Evolutionary conservation across 352 stramenopile species (phyloP).

Genomic region (Pythium volutum): DNA sequence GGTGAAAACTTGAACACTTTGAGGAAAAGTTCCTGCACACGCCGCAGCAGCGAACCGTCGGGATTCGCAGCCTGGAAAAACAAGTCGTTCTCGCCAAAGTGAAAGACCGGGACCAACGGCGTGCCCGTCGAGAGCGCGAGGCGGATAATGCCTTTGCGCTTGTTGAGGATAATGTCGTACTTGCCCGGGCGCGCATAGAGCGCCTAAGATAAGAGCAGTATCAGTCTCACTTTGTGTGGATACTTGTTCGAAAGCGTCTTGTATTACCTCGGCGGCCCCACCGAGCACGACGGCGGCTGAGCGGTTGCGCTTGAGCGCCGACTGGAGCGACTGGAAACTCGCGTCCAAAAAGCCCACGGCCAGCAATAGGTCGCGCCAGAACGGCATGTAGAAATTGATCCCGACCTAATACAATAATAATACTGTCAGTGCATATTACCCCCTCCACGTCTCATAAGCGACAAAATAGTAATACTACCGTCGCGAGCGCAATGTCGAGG

Average conservation of each 20-base stretch:
- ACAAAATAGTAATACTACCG: slow-evolving; percentile 25
- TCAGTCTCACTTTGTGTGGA: not conserved
- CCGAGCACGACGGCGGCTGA: slow-evolving; percentile 40
- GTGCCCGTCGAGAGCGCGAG: slow-evolving; percentile 55
- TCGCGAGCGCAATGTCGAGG: slow-evolving; percentile 44
- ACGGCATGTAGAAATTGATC: slow-evolving; percentile 47
- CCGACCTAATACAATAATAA: no score
- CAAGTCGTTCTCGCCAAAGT: slow-evolving; percentile 66
- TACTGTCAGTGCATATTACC: no score
- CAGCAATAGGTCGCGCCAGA: slow-evolving; percentile 52
- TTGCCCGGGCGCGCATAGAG: slow-evolving; percentile 40
- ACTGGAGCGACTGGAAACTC: slow-evolving; percentile 38
- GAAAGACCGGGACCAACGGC: slow-evolving; percentile 61
- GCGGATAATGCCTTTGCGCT: slow-evolving; percentile 61
- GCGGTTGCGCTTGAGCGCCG: slow-evolving; percentile 29
- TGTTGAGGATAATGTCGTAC: slow-evolving; percentile 59
- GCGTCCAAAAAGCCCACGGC: slow-evolving; percentile 50
- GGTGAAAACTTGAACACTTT: slow-evolving; percentile 42
- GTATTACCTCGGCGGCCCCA: slow-evolving; percentile 39
- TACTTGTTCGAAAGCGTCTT: not conserved
- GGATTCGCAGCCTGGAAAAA: slow-evolving; percentile 48
- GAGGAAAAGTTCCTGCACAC: slow-evolving; percentile 36
- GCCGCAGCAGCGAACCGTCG: slow-evolving; percentile 32
- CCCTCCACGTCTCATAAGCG: no score
- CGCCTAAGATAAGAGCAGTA: slow-evolving; percentile 21